Percentiles rank a stretch among this genome's conserved stretches.
These are phyloP conservation scores for Trichosanthes cucumerina DNA, from an alignment of 306 rosid genomes.

Conservation along the genomic window DNA sequence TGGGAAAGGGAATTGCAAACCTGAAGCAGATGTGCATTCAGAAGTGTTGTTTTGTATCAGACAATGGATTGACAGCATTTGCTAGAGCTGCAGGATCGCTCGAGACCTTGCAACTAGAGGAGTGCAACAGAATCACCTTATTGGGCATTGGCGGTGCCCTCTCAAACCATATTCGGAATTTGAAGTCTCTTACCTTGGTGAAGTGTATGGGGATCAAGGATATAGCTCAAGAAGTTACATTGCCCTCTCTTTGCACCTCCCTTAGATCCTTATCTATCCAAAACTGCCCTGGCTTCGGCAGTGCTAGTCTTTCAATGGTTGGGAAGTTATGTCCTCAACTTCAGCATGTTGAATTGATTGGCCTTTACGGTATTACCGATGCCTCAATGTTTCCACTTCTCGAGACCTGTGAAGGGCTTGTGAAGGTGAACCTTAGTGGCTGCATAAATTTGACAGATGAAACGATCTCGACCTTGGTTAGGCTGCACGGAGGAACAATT, in stretches of 20 bases:
- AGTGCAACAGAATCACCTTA: conserved; percentile 75
- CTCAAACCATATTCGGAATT: conserved; percentile 20
- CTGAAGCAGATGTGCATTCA: conserved; percentile 85
- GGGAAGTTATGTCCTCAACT: conserved; percentile 7
- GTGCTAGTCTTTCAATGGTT: conserved; percentile 10
- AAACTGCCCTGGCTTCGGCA: conserved; percentile 17
- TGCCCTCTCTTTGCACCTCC: conserved; percentile 12
- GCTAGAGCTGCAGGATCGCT: conserved; percentile 56
- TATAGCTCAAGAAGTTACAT: background rate
- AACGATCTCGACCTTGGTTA: conserved; percentile 1
- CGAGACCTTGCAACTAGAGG: conserved; percentile 87
- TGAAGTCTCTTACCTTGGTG: conserved; percentile 12
- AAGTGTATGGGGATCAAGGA: conserved; percentile 16
- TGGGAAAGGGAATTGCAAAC: conserved; percentile 61
- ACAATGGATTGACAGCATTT: conserved; percentile 58
- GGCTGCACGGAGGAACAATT: conserved; percentile 4
- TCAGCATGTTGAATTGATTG: conserved; percentile 5
- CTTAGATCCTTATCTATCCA: conserved; percentile 5
- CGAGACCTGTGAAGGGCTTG: conserved; percentile 10
- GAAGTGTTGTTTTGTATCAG: conserved; percentile 72
- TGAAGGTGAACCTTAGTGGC: conserved; percentile 10
- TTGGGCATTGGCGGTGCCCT: conserved; percentile 56
- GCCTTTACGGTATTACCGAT: conserved; percentile 10
- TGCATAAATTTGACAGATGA: conserved; percentile 13
- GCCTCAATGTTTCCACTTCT: conserved; percentile 6